These are phyloP conservation scores for Aspergillus hiratsukae DNA, from an alignment of 2,329 filamentous ascomycete species.

Conservation along the genomic window DNA sequence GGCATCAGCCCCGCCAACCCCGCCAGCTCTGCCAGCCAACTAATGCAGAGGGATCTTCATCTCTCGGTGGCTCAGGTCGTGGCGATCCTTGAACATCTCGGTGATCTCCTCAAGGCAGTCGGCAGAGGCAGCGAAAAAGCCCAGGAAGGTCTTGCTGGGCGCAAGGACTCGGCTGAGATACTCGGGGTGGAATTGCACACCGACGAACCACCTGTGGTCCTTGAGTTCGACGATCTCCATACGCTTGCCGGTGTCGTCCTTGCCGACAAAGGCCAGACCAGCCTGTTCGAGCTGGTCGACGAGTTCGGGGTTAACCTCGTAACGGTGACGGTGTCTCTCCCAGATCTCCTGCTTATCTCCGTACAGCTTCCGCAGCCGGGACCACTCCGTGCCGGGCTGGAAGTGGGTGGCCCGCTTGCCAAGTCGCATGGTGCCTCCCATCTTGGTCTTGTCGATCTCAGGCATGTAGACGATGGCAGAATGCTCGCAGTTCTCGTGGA, in stretches of 20 bases:
- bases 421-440: slow-evolving; percentile 84
- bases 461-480: slow-evolving; percentile 88
- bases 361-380: slow-evolving; percentile 70
- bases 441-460: slow-evolving; percentile 69
- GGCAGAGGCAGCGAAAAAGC: slow-evolving; percentile 74
- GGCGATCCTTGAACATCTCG: slow-evolving; percentile 18
- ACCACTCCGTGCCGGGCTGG: slow-evolving; percentile 72
- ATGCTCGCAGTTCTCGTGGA: slow-evolving; percentile 55
- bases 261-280: slow-evolving; percentile 72
- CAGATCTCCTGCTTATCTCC: slow-evolving; percentile 52
- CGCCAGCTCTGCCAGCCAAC: neutral
- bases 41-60: slow-evolving; percentile 3
- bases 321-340: slow-evolving; percentile 83
- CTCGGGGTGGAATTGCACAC: slow-evolving; percentile 86
- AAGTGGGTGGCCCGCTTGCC: slow-evolving; percentile 71
- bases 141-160: slow-evolving; percentile 72
- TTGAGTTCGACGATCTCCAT: slow-evolving; percentile 82
- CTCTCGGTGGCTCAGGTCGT: slow-evolving; percentile 16
- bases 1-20: neutral
- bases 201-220: slow-evolving; percentile 80
- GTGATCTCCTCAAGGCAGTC: slow-evolving; percentile 54
- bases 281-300: slow-evolving; percentile 63
- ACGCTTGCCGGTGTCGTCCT: slow-evolving; percentile 70
- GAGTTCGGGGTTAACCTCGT: slow-evolving; percentile 81
- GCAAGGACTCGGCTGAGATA: slow-evolving; percentile 71